Base-by-base conservation (phyloP, 116 monocot species). In the Iris pallida region DNA sequence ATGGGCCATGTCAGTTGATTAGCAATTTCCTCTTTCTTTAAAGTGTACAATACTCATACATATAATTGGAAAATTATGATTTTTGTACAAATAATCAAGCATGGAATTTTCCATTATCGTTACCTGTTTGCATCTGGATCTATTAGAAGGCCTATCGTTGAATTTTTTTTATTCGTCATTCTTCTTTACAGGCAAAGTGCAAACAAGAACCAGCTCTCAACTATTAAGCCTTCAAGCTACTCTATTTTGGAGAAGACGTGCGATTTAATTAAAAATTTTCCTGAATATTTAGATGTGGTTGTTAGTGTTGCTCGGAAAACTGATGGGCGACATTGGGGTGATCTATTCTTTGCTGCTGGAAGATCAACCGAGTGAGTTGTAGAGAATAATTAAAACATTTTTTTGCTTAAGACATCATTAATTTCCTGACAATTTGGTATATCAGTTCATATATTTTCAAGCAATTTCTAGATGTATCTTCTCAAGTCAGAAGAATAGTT, bases 241-340 rank as follows among this genome's bases (percentile, higher is more conserved):
- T 86, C 93, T 57, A 83, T 99, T 52, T 84, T 99, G 66, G 90
- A 93, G 69, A 99, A 99, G 73, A 88, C 93, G 7, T 99, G 99
- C 55, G 71, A 88, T 73, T 83, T 99, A 61, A 85, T 99, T n/a
- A 83, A 73, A 66, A 99, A 88, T 8, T 99, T 99, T 68, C 75
- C 99, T 18, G 99, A 93, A 77, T 99, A 93, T 77, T 79, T 88
- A 42, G 90, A 99, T 73, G 99, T 99, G 45, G 90, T 93, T 71
- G 99, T 99, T 47, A 93, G 93, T 74, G 99, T 99, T 82, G 99
- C 99, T n/a, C 83, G 99, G 68, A 99, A 99, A 77, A 99, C 99
- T 42, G 99, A 99, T 83, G 99, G 99, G 5, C 72, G 93, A 30
- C 99, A 99, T 61, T 99, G 99, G 99, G 99, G 90, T 20, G 93